Evolutionary conservation across 1,284 basidiomycete genomes (phyloP).

Genomic region (Mycosarcoma mackinlayi): DNA sequence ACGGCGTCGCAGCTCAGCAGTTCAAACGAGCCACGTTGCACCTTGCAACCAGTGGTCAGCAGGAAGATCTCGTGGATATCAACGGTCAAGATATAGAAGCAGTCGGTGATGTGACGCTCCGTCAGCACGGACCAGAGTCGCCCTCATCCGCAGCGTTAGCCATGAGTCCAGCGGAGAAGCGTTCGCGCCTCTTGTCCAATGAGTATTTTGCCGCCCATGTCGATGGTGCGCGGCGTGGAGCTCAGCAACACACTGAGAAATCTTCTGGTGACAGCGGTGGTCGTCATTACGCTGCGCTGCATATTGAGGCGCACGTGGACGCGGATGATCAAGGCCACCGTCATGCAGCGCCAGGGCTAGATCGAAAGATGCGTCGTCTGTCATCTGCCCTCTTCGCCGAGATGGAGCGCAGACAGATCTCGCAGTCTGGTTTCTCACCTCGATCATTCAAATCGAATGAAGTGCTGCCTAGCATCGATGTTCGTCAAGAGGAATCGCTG

Average conservation of each 20-base stretch:
- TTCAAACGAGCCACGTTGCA: conserved; percentile 36
- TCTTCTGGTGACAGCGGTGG: background rate
- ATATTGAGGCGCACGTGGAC: background rate
- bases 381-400: conserved; percentile 43
- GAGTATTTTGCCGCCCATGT: conserved; percentile 34
- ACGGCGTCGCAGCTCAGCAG: conserved; percentile 24
- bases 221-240: conserved; percentile 10
- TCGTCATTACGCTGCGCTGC: background rate
- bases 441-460: conserved; percentile 8
- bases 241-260: conserved; percentile 7
- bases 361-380: conserved; percentile 33
- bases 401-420: conserved; percentile 38
- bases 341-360: conserved; percentile 11
- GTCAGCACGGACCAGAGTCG: conserved; percentile 1
- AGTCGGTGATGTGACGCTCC: conserved; percentile 20
- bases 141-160: background rate
- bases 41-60: conserved; percentile 19
- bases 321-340: background rate
- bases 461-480: conserved; percentile 12
- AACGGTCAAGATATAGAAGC: conserved; percentile 8
- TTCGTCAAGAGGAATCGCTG: background rate
- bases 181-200: conserved; percentile 30
- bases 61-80: conserved; percentile 10
- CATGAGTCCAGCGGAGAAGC: conserved; percentile 39
- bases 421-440: conserved; percentile 27